These are phyloP conservation scores for Backusella mclennaniae DNA, from an alignment of 192 early-diverging fungal genomes.

Conservation along the genomic window DNA sequence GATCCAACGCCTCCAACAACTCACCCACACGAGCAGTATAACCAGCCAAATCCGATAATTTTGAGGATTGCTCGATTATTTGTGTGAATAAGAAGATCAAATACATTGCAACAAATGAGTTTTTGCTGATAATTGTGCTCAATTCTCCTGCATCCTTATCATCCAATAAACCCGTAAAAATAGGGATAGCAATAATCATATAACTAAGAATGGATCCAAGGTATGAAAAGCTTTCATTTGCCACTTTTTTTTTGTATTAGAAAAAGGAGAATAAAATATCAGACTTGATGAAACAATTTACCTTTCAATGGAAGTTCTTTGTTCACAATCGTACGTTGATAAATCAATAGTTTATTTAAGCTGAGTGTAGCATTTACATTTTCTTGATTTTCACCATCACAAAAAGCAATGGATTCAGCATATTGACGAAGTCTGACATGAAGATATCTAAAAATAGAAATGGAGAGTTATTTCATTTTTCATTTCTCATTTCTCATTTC, in stretches of 20 bases:
- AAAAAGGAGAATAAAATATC: neutral
- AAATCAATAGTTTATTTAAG: slow-evolving; percentile 52
- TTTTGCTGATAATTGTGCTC: slow-evolving; percentile 75
- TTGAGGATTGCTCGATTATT: slow-evolving; percentile 67
- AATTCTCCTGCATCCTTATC: slow-evolving; percentile 64
- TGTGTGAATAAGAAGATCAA: slow-evolving; percentile 74
- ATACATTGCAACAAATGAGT: slow-evolving; percentile 84
- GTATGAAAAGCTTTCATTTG: slow-evolving; percentile 69
- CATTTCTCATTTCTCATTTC: neutral
- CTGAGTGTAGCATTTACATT: slow-evolving; percentile 47
- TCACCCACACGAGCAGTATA: slow-evolving; percentile 81
- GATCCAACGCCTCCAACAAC: slow-evolving; percentile 71
- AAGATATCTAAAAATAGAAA: slow-evolving; percentile 43
- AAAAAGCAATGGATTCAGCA: slow-evolving; percentile 82
- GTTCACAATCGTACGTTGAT: slow-evolving; percentile 58
- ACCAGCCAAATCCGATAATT: slow-evolving; percentile 76
- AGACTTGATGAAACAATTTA: slow-evolving; percentile 15
- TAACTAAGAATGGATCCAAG: slow-evolving; percentile 81
- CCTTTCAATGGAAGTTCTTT: slow-evolving; percentile 47
- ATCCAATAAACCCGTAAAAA: slow-evolving; percentile 80
- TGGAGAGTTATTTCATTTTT: neutral
- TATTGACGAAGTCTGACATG: slow-evolving; percentile 70
- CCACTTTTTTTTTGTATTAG: slow-evolving; percentile 25
- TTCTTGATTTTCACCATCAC: slow-evolving; percentile 73
- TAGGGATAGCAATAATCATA: slow-evolving; percentile 76